Evolutionary conservation across 2,329 filamentous ascomycete genomes (phyloP).

Genomic region (Neoascochyta sp.): DNA sequence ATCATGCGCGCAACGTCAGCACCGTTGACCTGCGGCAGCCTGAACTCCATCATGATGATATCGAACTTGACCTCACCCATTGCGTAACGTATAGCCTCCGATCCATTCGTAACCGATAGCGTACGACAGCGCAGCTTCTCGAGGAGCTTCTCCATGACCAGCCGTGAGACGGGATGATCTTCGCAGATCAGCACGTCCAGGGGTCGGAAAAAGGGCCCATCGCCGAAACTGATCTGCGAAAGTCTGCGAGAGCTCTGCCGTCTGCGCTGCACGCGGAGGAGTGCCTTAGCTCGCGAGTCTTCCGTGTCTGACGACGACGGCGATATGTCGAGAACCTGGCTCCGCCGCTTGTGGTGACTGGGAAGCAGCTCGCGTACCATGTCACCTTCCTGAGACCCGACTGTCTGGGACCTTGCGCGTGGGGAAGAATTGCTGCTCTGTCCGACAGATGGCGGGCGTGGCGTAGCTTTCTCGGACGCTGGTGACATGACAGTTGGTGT

Average conservation of each 20-base stretch:
- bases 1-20: conserved; percentile 97
- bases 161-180: conserved; percentile 90
- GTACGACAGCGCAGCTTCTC: conserved; percentile 94
- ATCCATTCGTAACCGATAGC: conserved; percentile 83
- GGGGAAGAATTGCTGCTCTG: conserved; percentile 47
- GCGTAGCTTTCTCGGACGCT: conserved; percentile 43
- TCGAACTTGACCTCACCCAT: conserved; percentile 98
- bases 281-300: conserved; percentile 82
- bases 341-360: conserved; percentile 80
- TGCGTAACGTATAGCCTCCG: conserved; percentile 87
- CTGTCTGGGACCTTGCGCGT: conserved; percentile 79
- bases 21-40: conserved; percentile 89
- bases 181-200: conserved; percentile 95
- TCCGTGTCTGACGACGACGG: conserved; percentile 98
- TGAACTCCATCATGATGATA: conserved; percentile 97
- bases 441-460: conserved; percentile 30
- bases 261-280: conserved; percentile 86
- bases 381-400: conserved; percentile 91
- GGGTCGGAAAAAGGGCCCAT: conserved; percentile 81
- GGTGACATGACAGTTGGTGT: conserved; percentile 44
- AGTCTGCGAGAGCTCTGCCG: conserved; percentile 93
- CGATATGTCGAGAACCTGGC: conserved; percentile 93
- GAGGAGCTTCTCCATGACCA: conserved; percentile 98
- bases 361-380: conserved; percentile 62
- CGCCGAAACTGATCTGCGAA: conserved; percentile 83